A percentile compares a stretch with the other conserved stretches of the same genome.
Evolutionary conservation across 495 filamentous ascomycete genomes (phyloP).

Genomic region (Terfezia claveryi): DNA sequence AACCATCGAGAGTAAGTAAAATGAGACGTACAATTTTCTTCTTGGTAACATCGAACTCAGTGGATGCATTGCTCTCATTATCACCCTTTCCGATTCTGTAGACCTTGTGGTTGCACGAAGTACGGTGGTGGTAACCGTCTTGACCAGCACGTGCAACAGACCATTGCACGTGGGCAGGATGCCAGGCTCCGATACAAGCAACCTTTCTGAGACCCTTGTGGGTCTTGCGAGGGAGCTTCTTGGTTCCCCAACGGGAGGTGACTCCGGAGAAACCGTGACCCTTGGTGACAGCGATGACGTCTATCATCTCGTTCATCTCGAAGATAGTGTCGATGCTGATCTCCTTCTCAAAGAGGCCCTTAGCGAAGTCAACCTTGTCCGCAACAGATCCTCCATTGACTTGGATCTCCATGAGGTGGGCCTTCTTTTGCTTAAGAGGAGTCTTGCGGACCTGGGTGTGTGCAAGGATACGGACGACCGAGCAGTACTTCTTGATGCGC

Average conservation of each 20-base stretch:
- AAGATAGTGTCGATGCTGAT: constrained; percentile 84
- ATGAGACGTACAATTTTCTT: constrained; percentile 86
- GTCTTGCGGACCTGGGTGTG: constrained; percentile 99
- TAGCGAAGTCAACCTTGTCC: constrained; percentile 90
- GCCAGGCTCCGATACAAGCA: constrained; percentile 99
- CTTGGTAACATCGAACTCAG: constrained; percentile 92
- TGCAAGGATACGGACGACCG: constrained; percentile 94
- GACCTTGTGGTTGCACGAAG: constrained; percentile 99
- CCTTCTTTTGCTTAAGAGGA: constrained; percentile 99
- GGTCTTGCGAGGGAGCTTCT: constrained; percentile 99
- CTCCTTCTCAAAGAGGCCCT: constrained; percentile 94
- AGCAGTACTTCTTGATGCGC: constrained; percentile 99
- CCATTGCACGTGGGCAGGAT: constrained; percentile 99
- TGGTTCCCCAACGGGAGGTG: constrained; percentile 95
- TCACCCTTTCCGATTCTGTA: constrained; percentile 90
- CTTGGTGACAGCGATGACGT: constrained; percentile 99
- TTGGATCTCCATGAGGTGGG: constrained; percentile 99
- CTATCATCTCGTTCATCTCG: constrained; percentile 99
- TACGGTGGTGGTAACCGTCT: constrained; percentile 99
- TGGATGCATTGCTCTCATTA: constrained; percentile 76
- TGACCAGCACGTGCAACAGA: constrained; percentile 99
- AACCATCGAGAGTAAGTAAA: neutral
- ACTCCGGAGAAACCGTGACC: constrained; percentile 97
- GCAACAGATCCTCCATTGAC: constrained; percentile 88
- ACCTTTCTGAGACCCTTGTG: constrained; percentile 99